Base-by-base conservation (phyloP, 108 stramenopile genomes). In the Nitzschia sp. region DNA sequence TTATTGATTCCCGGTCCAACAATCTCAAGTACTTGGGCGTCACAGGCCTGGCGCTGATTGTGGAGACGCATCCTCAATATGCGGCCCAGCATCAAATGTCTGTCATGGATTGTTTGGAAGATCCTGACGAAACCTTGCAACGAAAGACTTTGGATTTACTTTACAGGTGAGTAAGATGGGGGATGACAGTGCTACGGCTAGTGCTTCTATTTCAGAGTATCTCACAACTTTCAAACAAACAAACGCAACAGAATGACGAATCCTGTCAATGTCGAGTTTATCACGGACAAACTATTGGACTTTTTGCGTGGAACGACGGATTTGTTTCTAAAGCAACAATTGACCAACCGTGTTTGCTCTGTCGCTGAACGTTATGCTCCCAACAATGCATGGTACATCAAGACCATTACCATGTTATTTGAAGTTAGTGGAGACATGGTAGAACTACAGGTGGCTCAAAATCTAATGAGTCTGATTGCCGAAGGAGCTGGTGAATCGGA, bases 201-300 rank as follows among this genome's bases (percentile, higher is more conserved):
- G n/a, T n/a, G n/a, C n/a, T n/a, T n/a, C n/a, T n/a, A n/a, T n/a
- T n/a, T n/a, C n/a, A n/a, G n/a, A n/a, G n/a, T n/a, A n/a, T n/a
- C n/a, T n/a, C n/a, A n/a, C n/a, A n/a, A n/a, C n/a, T n/a, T n/a
- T n/a, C n/a, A n/a, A n/a, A n/a, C n/a, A n/a, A n/a, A n/a, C n/a
- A n/a, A n/a, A n/a, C n/a, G n/a, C n/a, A n/a, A n/a, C n/a, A n/a
- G 93, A 56, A 98, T 99, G 98, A 96, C 94, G 61, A 99, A 99
- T 81, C 95, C 97, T 1, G 96, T 97, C 60, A 99, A 99, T 80
- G 97, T 98, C 13, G 97, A 97, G 64, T 97, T 98, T 70, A 97
- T 99, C 68, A 88, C 91, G 5, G 95, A 96, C 27, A 96, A 97
- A 69, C 82, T 99, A 5, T 59, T 99, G 33, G 80, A 82, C 66